Evolutionary conservation across 208 protist genomes (phyloP), one percentile per base, ranked within the genome.

Genomic region (Wallacemonas sp.): DNA sequence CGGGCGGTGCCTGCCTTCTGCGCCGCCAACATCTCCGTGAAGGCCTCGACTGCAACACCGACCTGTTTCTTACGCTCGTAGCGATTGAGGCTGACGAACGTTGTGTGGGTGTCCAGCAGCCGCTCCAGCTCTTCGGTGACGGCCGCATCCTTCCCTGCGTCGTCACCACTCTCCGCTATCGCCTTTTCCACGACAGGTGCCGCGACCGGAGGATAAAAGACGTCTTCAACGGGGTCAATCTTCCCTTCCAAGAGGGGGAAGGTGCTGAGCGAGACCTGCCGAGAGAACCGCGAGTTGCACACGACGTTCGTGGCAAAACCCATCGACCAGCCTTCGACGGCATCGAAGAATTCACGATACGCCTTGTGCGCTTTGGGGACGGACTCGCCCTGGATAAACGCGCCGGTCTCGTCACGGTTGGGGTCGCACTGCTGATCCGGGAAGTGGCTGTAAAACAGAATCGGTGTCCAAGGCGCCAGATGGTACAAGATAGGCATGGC

Each of bases 381-480:
- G 32, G 39, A 1, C 24, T 22, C 37, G 10, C 42, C 33, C 46
- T 8, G 24, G 12, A 58, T 62, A 44, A 87, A 81, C 33, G 21
- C 50, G 24, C 79, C 73, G 34, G 76, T 65, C 10, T 55, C 71
- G 42, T 79, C 80, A 46, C 83, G 85, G 38, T 89, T 94, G 5
- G 83, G 36, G 60, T 97, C 87, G 67, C 89, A 97, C 42, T 98
- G 73, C 52, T 94, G 78, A 74, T 99, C 98, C 0, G 98, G 98
- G 68, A 99, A 99, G 72, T 99, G 98, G 70, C 97, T 98, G 79
- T 99, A 99, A 68, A 99, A 99, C n/a, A 99, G 64, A 1, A 97
- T 72, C 12, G 89, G 81, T 17, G 68, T 80, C 32, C 63, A 60
- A 15, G 66, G 73, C 22, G 73, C 65, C 37, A 91, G 58, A 46